These are phyloP conservation scores for Cladosporium phlei DNA, from an alignment of 2,329 filamentous ascomycete genomes.

Conservation along the genomic window DNA sequence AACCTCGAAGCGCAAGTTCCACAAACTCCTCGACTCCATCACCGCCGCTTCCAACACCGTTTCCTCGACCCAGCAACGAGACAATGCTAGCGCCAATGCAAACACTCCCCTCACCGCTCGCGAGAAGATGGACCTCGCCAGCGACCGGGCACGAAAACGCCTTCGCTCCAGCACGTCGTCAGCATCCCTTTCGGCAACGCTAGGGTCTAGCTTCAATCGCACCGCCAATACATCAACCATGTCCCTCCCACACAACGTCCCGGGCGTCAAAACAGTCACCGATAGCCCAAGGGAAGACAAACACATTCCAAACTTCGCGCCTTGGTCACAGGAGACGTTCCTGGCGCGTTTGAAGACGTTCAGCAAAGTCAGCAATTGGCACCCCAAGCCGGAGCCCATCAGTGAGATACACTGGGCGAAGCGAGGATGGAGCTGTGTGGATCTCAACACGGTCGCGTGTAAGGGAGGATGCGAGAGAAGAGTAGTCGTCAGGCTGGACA, in stretches of 20 bases:
- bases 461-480: constrained; percentile 75
- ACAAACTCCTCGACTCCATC: constrained; percentile 63
- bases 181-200: constrained; percentile 18
- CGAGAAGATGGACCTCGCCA: constrained; percentile 20
- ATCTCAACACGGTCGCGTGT: constrained; percentile 78
- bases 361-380: constrained; percentile 86
- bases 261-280: constrained; percentile 22
- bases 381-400: constrained; percentile 80
- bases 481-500: constrained; percentile 71
- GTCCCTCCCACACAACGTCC: constrained; percentile 29
- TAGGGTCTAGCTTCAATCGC: constrained; percentile 14
- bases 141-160: constrained; percentile 28
- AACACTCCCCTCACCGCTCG: constrained; percentile 26
- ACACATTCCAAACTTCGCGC: constrained; percentile 66
- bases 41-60: constrained; percentile 40
- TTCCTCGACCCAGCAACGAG: constrained; percentile 31
- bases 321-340: constrained; percentile 78
- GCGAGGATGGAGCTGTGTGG: constrained; percentile 81
- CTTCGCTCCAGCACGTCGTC: constrained; percentile 28
- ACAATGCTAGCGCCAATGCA: constrained; percentile 33
- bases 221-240: constrained; percentile 4
- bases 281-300: constrained; percentile 15
- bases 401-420: constrained; percentile 94
- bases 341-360: constrained; percentile 79
- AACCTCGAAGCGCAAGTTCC: constrained; percentile 79